A percentile compares a stretch with the other conserved stretches of the same genome.
Evolutionary conservation across 1,284 basidiomycete species (phyloP).

Genomic region (Austroboletus niveus): DNA sequence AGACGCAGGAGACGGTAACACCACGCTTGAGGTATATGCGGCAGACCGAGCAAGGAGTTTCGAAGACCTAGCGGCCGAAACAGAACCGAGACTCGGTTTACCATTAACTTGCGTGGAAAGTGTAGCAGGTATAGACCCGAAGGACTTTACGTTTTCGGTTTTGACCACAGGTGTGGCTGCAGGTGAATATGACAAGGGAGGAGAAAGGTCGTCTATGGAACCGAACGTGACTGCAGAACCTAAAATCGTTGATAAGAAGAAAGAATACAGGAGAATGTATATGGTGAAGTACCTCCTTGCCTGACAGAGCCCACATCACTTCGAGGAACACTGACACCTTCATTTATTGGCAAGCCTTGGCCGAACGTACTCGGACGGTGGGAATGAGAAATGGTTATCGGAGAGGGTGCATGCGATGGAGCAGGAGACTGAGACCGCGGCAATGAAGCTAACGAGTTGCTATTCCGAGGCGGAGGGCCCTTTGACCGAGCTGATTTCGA

Average conservation of each 20-base stretch:
- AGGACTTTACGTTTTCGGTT: conserved; percentile 73
- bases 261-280: background rate
- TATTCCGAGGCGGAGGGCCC: conserved; percentile 70
- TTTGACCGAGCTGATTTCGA: conserved; percentile 79
- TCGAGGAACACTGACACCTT: conserved; percentile 66
- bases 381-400: conserved; percentile 58
- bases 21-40: too few species aligned
- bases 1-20: too few species aligned
- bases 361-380: conserved; percentile 69
- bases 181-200: conserved; percentile 69
- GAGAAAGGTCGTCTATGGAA: conserved; percentile 73
- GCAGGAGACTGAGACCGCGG: conserved; percentile 77
- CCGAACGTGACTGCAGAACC: conserved; percentile 76
- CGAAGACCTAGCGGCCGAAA: conserved; percentile 26
- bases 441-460: conserved; percentile 47
- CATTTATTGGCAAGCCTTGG: conserved; percentile 68
- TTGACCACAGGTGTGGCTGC: conserved; percentile 61
- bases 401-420: conserved; percentile 44
- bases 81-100: conserved; percentile 39
- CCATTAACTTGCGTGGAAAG: conserved; percentile 53
- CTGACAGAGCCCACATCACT: conserved; percentile 59
- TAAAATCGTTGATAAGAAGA: conserved; percentile 25
- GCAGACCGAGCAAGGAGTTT: too few species aligned
- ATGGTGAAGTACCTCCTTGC: conserved; percentile 46
- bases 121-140: conserved; percentile 61